Base-by-base conservation (phyloP, 2,329 filamentous ascomycete species). In the Thelonectria olida region DNA sequence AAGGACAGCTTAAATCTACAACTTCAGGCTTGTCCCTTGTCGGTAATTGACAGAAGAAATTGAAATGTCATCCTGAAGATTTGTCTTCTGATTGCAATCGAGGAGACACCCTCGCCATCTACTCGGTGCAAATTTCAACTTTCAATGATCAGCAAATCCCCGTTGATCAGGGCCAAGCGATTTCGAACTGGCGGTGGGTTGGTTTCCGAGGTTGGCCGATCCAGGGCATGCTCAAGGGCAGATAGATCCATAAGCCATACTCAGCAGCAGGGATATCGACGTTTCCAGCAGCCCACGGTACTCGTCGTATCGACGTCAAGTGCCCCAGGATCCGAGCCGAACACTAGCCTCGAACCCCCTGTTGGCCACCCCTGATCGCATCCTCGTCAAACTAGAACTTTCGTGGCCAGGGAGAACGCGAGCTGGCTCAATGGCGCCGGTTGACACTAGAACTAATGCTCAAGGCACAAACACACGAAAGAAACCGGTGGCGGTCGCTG, bases 281-380 rank as follows among this genome's bases (percentile, higher is more conserved):
- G 42, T 55, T 55, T 55, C 42, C 52, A 55, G 31, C 38, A 41
- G 25, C 23, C 19, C 57, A 51, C 48, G 45, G 51, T 38, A 45
- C 52, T 55, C 28, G 52, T 45, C 28, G 22, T 49, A 47, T 60
- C 57, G 45, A 60, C 57, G 57, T 60, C 57, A 60, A 54, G 20
- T 25, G n/a, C 50, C 44, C 56, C 45, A 34, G 57, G 51, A 49
- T 55, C 51, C 45, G 23, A 49, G 57, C 22, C 47, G 39, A 47
- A 31, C 15, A 6, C 19, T 51, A 60, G 57, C 38, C 34, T 50
- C 15, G 27, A 59, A 54, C 23, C 41, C 41, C 42, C 36, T 42
- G 22, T 20, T 10, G 19, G 28, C n/a, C n/a, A 22, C 8, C 49
- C 57, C 57, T 36, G 36, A 25, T n/a, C n/a, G 38, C 22, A 44